Evolutionary conservation across 768 basidiomycete species (phyloP).

Genomic region (Cystobasidium onofrii): DNA sequence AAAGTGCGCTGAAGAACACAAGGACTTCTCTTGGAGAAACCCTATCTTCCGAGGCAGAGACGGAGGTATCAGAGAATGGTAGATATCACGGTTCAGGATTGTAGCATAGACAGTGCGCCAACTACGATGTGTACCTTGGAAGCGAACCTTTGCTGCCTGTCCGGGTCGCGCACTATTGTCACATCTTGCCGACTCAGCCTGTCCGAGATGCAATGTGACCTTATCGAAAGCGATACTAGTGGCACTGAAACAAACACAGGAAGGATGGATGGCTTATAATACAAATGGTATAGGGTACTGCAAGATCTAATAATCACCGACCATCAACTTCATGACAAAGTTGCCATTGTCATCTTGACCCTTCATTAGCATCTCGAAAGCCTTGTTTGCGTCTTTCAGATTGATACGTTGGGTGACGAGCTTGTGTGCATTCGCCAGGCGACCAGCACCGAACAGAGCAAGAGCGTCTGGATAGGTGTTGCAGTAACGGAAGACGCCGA

Average conservation of each 20-base stretch:
- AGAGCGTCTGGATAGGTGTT: constrained; percentile 86
- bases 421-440: constrained; percentile 58
- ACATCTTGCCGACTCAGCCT: no score
- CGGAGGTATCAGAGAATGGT: constrained; percentile 56
- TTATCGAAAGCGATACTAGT: no score
- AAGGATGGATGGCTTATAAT: not conserved
- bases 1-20: constrained; percentile 43
- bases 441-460: constrained; percentile 62
- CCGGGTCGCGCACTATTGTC: no score
- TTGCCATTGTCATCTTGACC: constrained; percentile 71
- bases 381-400: constrained; percentile 59
- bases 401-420: constrained; percentile 45
- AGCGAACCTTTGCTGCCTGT: no score
- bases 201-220: no score
- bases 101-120: not conserved
- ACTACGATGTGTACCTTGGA: not conserved
- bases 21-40: constrained; percentile 53
- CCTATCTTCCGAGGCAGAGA: constrained; percentile 56
- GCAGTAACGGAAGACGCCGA: constrained; percentile 71
- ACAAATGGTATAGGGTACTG: not conserved
- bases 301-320: constrained; percentile 46
- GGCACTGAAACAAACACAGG: no score
- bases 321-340: constrained; percentile 83
- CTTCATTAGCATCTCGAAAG: constrained; percentile 70
- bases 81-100: not conserved